phyloP scores from a whole-genome alignment of 352 stramenopile species.

The Lagenidium giganteum region DNA sequence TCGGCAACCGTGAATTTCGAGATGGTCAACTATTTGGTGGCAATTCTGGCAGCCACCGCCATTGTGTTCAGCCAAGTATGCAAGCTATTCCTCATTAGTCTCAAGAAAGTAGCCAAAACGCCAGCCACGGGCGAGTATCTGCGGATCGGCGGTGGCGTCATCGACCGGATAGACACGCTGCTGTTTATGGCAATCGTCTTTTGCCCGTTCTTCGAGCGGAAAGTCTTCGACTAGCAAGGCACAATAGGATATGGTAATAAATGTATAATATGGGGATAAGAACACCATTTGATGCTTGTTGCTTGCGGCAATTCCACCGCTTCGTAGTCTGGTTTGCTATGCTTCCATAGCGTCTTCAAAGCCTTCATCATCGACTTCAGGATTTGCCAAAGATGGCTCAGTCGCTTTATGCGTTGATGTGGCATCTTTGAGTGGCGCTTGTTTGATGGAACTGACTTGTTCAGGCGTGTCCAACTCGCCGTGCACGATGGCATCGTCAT shows the following conservation, averaged over 20 bases:
- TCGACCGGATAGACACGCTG: conserved; percentile 54
- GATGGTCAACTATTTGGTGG: conserved; percentile 24
- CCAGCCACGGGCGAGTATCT: conserved; percentile 37
- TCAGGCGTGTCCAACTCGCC: too few relatives aligned
- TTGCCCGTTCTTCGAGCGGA: conserved; percentile 36
- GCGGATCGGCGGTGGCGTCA: conserved; percentile 35
- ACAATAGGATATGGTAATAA: too few relatives aligned
- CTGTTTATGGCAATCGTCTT: conserved; percentile 59
- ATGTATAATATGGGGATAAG: too few relatives aligned
- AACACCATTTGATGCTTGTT: not conserved
- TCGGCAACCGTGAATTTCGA: conserved; percentile 30
- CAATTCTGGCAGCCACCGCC: conserved; percentile 23
- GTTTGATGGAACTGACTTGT: too few relatives aligned
- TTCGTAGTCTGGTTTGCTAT: too few relatives aligned
- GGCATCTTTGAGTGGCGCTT: too few relatives aligned
- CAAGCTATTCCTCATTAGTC: conserved; percentile 53
- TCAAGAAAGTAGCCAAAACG: conserved; percentile 59
- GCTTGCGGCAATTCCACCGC: too few relatives aligned
- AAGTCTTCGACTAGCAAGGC: conserved; percentile 16
- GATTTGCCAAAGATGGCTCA: too few relatives aligned
- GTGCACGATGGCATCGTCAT: too few relatives aligned
- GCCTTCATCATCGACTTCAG: too few relatives aligned
- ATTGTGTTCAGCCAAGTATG: conserved; percentile 38
- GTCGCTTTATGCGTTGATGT: too few relatives aligned
- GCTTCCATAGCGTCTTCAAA: too few relatives aligned